phyloP scores from a whole-genome alignment of 768 basidiomycete genomes.

The Cyclocybe cylindracea region DNA sequence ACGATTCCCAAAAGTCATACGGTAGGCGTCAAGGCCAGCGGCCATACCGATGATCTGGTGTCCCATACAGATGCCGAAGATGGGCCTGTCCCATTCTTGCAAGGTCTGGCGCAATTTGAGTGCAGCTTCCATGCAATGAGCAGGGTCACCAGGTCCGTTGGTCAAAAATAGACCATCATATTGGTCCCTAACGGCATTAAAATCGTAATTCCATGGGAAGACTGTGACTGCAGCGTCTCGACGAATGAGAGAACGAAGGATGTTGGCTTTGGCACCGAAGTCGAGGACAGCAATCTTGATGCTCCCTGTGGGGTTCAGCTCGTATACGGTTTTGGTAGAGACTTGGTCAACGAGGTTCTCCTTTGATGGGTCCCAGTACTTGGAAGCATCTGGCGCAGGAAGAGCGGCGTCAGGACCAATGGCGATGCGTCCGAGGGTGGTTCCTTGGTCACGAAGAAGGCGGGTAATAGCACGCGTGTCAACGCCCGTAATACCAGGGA shows the following conservation, averaged over 20 bases:
- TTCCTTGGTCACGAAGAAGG: constrained; percentile 94
- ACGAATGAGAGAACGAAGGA: constrained; percentile 87
- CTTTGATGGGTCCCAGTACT: constrained; percentile 90
- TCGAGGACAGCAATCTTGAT: constrained; percentile 95
- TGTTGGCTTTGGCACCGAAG: constrained; percentile 98
- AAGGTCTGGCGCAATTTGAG: constrained; percentile 80
- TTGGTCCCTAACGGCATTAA: constrained; percentile 86
- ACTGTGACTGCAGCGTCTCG: constrained; percentile 93
- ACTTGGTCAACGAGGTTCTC: constrained; percentile 96
- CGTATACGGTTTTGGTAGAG: constrained; percentile 83
- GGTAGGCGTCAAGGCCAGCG: constrained; percentile 92
- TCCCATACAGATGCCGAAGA: constrained; percentile 99
- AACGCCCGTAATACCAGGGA: constrained; percentile 95
- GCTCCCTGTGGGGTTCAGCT: constrained; percentile 83
- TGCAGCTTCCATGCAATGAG: constrained; percentile 84
- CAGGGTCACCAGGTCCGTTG: constrained; percentile 96
- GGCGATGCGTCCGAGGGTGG: constrained; percentile 90
- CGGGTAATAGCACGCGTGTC: constrained; percentile 97
- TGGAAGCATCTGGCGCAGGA: constrained; percentile 58
- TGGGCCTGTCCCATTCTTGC: constrained; percentile 86
- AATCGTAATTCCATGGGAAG: constrained; percentile 97
- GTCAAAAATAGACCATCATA: constrained; percentile 95
- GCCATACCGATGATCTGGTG: constrained; percentile 98
- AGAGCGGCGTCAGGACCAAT: constrained; percentile 71
- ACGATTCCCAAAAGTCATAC: constrained; percentile 99